Percentiles rank a stretch among this genome's conserved stretches.
Evolutionary conservation across 352 stramenopile genomes (phyloP).

Genomic region (Pythium scleroteichum): DNA sequence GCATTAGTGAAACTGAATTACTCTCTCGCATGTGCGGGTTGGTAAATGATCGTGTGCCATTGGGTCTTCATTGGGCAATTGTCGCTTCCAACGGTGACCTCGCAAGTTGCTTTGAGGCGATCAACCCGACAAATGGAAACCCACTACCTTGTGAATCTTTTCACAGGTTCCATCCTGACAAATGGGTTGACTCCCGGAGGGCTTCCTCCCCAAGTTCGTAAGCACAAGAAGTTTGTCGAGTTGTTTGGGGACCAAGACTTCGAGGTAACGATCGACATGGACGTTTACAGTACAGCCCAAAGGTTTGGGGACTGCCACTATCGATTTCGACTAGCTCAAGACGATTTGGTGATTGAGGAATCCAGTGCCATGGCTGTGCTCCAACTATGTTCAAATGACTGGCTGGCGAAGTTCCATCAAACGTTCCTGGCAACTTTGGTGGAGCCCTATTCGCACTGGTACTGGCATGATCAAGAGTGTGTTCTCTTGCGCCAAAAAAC

Average conservation of each 20-base stretch:
- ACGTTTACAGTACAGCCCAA: constrained; percentile 32
- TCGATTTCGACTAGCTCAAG: constrained; percentile 31
- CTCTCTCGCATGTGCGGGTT: constrained; percentile 32
- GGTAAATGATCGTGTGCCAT: constrained; percentile 28
- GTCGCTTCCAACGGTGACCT: too few species aligned
- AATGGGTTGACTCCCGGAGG: constrained; percentile 44
- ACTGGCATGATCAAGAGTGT: constrained; percentile 43
- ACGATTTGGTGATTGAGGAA: constrained; percentile 42
- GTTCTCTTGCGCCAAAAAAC: constrained; percentile 35
- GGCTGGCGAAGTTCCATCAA: constrained; percentile 25
- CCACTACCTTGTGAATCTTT: too few species aligned
- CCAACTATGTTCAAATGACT: constrained; percentile 35
- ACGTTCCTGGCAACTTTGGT: constrained; percentile 31
- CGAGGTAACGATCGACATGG: constrained; percentile 38
- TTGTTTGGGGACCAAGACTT: constrained; percentile 56
- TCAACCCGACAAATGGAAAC: too few species aligned
- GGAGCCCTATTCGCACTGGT: constrained; percentile 49
- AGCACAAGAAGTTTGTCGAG: constrained; percentile 27
- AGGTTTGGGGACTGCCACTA: constrained; percentile 35
- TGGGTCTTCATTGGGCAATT: constrained; percentile 27
- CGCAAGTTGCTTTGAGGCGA: too few species aligned
- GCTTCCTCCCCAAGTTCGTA: constrained; percentile 37
- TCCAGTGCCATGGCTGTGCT: constrained; percentile 23
- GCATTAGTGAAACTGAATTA: constrained; percentile 9
- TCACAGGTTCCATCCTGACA: constrained; percentile 34